Evolutionary conservation across 768 basidiomycete species (phyloP), one percentile per base, ranked within the genome.

Genomic region (Amanita rimosa): DNA sequence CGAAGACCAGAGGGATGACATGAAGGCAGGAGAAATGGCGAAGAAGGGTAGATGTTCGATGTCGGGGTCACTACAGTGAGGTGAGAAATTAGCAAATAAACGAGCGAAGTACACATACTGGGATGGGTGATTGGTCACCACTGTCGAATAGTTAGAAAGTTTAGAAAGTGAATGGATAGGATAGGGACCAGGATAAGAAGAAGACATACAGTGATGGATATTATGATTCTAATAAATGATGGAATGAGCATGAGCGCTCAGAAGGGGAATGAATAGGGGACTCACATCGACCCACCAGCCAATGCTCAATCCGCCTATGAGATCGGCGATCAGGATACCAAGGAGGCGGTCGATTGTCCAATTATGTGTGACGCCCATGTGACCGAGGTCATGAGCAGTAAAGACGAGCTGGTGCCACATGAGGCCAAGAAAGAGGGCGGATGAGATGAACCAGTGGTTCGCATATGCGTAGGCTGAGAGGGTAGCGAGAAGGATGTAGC

Each of bases 281-380:
- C 92, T 68, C 57, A 94, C 93, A 62, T 93, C 78, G 35, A 91
- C 88, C 95, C 95, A 99, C 96, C 96, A 99, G 35, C 93, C 90
- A 19, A 96, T 74, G 61, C 93, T 96, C 46, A 99, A 69, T 4
- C 96, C 96, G 21, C 96, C 96, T 41, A 93, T 70, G 58, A 83
- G 90, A 62, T 92, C 78, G 0, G 95, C 88, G 39, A 97, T 68
- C 27, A 82, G 60, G 34, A 84, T 94, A 10, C 80, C 85, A 31
- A 94, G 66, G 33, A 91, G 58, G 27, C 93, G 78, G 63, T 99
- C 95, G 39, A 71, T 65, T 13, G 72, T 64, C 85, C 91, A 95
- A 58, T 84, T 68, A 52, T 94, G 92, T 5, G 92, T 94, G 52
- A 98, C 83, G 29, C 91, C 91, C 66, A 87, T 80, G 67, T 99